phyloP scores from a whole-genome alignment of 805 yeast genomes.

The Zygotorulaspora chibaensis region DNA sequence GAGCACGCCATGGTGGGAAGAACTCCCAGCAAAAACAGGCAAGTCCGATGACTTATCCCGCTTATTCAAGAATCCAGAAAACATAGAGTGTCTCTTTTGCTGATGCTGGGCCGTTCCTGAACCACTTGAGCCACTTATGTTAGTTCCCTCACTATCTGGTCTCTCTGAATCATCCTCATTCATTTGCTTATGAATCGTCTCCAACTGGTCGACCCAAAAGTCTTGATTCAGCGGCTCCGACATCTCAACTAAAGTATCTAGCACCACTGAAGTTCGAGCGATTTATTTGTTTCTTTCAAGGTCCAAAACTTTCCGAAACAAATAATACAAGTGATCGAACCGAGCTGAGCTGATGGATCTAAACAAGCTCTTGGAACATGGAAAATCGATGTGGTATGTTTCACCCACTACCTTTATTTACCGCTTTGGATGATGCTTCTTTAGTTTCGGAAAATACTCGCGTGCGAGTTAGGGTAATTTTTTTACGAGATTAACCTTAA shows the following conservation, averaged over 20 bases:
- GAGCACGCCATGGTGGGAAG: constrained; percentile 27
- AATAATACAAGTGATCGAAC: no score
- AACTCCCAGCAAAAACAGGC: constrained; percentile 25
- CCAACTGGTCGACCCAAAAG: constrained; percentile 21
- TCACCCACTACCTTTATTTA: no score
- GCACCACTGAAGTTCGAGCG: no score
- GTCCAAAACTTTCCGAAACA: no score
- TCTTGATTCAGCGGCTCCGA: constrained; percentile 11
- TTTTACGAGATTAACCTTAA: background rate
- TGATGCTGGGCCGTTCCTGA: background rate
- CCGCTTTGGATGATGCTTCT: no score
- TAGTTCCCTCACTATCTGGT: constrained; percentile 4
- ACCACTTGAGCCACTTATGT: constrained; percentile 1
- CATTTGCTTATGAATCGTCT: constrained; percentile 21
- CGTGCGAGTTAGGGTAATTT: background rate
- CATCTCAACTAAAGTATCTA: constrained; percentile 1
- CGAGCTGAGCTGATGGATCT: no score
- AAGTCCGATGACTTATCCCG: constrained; percentile 18
- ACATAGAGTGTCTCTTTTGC: constrained; percentile 8
- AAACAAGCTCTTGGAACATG: no score
- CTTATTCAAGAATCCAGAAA: constrained; percentile 13
- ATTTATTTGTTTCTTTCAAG: no score
- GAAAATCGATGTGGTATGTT: no score
- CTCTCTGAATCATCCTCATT: constrained; percentile 13
- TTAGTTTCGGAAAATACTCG: background rate